Percentiles rank a stretch among this genome's conserved stretches.
Conservation (phyloP, 1,284 basidiomycete species). For the Puccinia coronata region DNA sequence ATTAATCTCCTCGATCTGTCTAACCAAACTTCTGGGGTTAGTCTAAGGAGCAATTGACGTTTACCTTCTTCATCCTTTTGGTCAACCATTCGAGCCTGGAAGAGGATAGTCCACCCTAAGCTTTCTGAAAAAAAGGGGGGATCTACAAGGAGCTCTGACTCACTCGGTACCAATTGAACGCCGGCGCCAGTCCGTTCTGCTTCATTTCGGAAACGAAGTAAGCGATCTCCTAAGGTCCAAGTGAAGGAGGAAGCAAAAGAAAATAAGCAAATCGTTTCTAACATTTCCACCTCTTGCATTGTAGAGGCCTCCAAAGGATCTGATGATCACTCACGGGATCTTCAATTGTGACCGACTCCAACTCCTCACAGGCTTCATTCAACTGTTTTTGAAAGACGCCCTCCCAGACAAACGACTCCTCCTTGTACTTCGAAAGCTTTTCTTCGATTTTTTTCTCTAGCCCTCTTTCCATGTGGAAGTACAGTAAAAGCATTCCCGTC, state of each 20-base stretch:
- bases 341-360: conserved; percentile 11
- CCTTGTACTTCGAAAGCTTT: not conserved
- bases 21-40: not conserved
- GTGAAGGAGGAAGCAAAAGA: too few relatives aligned
- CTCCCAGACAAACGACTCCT: conserved; percentile 1
- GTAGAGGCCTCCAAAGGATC: not conserved
- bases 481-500: conserved; percentile 5
- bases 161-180: conserved; percentile 44
- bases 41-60: not conserved
- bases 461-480: conserved; percentile 20
- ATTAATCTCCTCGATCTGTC: too few relatives aligned
- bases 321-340: not conserved
- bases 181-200: conserved; percentile 9
- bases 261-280: too few relatives aligned
- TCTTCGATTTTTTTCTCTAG: conserved; percentile 1
- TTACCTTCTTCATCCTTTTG: conserved; percentile 26
- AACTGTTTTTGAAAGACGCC: conserved; percentile 7
- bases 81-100: not conserved
- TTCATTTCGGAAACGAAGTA: conserved; percentile 16
- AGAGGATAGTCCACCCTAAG: not conserved
- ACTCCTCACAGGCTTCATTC: not conserved
- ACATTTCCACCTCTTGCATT: too few relatives aligned
- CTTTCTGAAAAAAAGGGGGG: not conserved
- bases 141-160: not conserved
- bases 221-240: not conserved